Percentiles rank a stretch among this genome's conserved stretches.
Evolutionary conservation across 2,329 filamentous ascomycete genomes (phyloP).

Genomic region (Apiospora koreana): DNA sequence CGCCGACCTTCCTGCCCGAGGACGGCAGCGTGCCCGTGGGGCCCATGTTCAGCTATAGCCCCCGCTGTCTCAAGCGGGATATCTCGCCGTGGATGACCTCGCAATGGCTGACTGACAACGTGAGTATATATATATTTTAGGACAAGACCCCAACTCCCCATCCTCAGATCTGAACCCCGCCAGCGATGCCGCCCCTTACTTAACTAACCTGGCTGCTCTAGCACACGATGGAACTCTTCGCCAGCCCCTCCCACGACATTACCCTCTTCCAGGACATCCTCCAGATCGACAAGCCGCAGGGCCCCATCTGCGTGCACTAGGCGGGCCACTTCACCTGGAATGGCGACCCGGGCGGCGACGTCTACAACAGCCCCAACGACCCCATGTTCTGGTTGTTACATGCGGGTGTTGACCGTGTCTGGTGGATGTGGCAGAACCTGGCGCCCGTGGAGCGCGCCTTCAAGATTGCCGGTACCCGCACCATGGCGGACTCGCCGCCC

Average conservation of each 20-base stretch:
- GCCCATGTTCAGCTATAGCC: constrained; percentile 15
- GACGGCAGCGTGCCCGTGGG: constrained; percentile 20
- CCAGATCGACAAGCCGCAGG: constrained; percentile 7
- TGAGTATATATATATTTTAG: background rate
- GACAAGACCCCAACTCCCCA: no score
- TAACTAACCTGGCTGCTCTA: background rate
- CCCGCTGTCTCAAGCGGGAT: constrained; percentile 19
- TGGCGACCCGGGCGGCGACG: constrained; percentile 32
- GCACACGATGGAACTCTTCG: constrained; percentile 25
- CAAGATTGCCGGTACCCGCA: constrained; percentile 22
- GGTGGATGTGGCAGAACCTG: constrained; percentile 19
- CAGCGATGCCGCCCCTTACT: no score
- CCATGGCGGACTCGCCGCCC: constrained; percentile 24
- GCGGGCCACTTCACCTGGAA: constrained; percentile 38
- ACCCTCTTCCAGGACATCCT: constrained; percentile 16
- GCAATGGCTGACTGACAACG: constrained; percentile 26
- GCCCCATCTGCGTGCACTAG: constrained; percentile 29
- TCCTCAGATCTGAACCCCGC: no score
- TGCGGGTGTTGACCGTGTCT: constrained; percentile 9
- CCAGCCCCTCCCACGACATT: constrained; percentile 17
- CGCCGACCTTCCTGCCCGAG: constrained; percentile 18
- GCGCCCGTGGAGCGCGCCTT: constrained; percentile 18
- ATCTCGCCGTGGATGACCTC: constrained; percentile 16
- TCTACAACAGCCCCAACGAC: constrained; percentile 11
- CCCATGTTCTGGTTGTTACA: constrained; percentile 12